These are phyloP conservation scores for Biscogniauxia marginata DNA, from an alignment of 2,329 filamentous ascomycete species.

Conservation along the genomic window DNA sequence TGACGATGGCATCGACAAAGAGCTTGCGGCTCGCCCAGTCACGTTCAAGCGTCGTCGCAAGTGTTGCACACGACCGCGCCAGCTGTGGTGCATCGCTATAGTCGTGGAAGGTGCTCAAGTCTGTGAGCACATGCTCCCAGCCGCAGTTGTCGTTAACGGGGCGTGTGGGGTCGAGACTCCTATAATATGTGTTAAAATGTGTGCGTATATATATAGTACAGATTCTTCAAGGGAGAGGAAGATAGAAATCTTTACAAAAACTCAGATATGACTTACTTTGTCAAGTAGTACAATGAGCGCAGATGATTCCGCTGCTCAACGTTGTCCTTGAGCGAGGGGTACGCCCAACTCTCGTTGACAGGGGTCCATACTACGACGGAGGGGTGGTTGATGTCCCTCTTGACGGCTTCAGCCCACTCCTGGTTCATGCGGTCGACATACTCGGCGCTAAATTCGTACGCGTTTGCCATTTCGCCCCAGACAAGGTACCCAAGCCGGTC, in stretches of 20 bases:
- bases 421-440: slow-evolving; percentile 60
- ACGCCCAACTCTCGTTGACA: slow-evolving; percentile 64
- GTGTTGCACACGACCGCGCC: slow-evolving; percentile 49
- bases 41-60: slow-evolving; percentile 52
- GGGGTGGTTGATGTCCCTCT: slow-evolving; percentile 64
- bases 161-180: slow-evolving; percentile 58
- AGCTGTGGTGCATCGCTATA: slow-evolving; percentile 60
- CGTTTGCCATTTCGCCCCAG: slow-evolving; percentile 65
- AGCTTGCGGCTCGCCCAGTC: slow-evolving; percentile 51
- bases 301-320: slow-evolving; percentile 63
- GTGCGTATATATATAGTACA: not conserved
- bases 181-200: slow-evolving; percentile 11
- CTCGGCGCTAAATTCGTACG: slow-evolving; percentile 59
- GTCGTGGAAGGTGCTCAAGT: slow-evolving; percentile 68
- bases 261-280: slow-evolving; percentile 58
- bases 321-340: slow-evolving; percentile 55
- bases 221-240: not conserved
- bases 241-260: no score
- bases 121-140: slow-evolving; percentile 66
- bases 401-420: slow-evolving; percentile 64
- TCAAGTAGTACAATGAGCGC: slow-evolving; percentile 61
- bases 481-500: slow-evolving; percentile 60
- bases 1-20: slow-evolving; percentile 49
- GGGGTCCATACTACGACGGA: slow-evolving; percentile 66
- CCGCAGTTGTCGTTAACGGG: slow-evolving; percentile 71